Evolutionary conservation across 2,329 filamentous ascomycete species (phyloP).

Genomic region (Aureobasidium pullulans): DNA sequence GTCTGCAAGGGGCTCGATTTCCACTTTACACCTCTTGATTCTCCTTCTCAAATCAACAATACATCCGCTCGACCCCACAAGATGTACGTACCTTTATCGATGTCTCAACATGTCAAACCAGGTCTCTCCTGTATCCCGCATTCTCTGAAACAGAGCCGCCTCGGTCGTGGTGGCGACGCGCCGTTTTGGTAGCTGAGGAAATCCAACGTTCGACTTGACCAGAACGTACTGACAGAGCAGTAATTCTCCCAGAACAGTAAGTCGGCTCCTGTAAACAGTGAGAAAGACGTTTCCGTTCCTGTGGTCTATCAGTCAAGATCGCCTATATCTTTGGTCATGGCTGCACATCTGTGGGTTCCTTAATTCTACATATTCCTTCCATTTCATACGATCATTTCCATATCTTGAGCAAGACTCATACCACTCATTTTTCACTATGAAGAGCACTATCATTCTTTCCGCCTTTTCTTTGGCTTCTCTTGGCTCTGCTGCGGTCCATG

Average conservation of each 20-base stretch:
- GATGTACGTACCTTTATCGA: neutral
- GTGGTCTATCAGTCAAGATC: slow-evolving; percentile 8
- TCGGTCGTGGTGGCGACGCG: slow-evolving; percentile 9
- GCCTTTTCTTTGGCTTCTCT: slow-evolving; percentile 8
- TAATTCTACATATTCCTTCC: neutral
- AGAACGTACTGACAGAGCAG: neutral
- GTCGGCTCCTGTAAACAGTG: neutral
- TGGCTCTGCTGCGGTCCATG: slow-evolving; percentile 3
- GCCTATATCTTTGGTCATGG: slow-evolving; percentile 1
- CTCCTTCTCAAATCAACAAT: too few species aligned
- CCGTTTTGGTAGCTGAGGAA: slow-evolving; percentile 1
- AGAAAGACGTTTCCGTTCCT: neutral
- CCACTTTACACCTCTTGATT: too few species aligned
- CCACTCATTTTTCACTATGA: neutral
- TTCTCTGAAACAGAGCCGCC: neutral
- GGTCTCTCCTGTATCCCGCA: neutral
- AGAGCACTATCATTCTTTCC: neutral
- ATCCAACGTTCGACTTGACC: slow-evolving; percentile 2
- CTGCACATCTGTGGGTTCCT: neutral
- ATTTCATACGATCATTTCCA: neutral
- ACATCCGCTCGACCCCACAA: too few species aligned
- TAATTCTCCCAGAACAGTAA: neutral
- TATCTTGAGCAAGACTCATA: neutral
- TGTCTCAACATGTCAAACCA: slow-evolving; percentile 2
- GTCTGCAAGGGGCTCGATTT: too few species aligned